Conservation (phyloP, 148 eudicot genomes). For the Rhododendron ovatum region DNA sequence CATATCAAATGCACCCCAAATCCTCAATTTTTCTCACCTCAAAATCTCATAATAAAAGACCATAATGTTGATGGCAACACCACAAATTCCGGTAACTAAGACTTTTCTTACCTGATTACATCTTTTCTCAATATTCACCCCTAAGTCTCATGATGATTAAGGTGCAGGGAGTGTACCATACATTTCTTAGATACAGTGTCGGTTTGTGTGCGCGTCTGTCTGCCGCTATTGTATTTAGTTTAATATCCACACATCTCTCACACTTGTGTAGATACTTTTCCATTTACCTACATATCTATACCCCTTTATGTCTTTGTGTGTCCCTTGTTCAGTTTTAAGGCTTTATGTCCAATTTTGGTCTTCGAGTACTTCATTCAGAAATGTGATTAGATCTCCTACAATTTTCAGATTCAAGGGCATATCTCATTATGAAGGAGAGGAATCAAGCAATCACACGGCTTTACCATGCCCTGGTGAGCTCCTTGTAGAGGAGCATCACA, state of each 20-base stretch:
- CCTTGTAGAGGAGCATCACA: conserved; percentile 94
- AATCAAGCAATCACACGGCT: conserved; percentile 74
- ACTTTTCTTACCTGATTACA: background rate
- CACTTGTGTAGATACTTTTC: background rate
- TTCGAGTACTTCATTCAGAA: background rate
- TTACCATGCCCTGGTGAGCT: conserved; percentile 90
- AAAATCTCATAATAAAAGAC: background rate
- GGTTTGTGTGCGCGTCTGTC: background rate
- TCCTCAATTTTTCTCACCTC: background rate
- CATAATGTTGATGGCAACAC: background rate
- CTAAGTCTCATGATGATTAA: background rate
- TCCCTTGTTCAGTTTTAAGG: background rate
- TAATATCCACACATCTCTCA: background rate
- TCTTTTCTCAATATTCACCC: background rate
- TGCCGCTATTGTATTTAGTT: background rate
- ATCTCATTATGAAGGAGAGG: conserved; percentile 82
- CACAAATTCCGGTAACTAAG: background rate
- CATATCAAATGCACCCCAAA: background rate
- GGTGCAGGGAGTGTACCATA: background rate
- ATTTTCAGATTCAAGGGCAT: conserved; percentile 80
- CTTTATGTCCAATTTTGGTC: background rate
- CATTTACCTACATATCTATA: background rate
- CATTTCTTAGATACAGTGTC: background rate
- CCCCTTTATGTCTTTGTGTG: background rate
- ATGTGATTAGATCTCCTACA: background rate